A percentile compares a stretch with the other conserved stretches of the same genome.
phyloP scores from a whole-genome alignment of 1,139 yeast species.

The Meyerozyma smithsonii region DNA sequence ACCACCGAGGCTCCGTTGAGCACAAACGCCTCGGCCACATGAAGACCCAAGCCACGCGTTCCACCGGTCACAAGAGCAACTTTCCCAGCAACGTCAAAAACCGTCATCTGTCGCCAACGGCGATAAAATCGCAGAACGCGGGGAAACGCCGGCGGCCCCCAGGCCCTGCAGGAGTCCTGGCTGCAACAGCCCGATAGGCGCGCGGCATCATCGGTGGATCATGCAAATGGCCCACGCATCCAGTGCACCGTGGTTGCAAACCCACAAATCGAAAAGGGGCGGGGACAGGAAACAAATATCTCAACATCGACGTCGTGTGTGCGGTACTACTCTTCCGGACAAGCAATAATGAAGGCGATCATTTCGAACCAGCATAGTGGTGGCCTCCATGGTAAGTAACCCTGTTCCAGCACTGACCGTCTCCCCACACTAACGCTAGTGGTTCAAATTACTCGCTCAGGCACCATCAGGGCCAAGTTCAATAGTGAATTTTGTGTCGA shows the following conservation, averaged over 20 bases:
- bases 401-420: background rate
- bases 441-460: slow-evolving; percentile 4
- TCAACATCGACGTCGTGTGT: background rate
- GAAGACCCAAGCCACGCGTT: slow-evolving; percentile 11
- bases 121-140: slow-evolving; percentile 20
- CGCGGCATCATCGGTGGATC: too few species aligned
- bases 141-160: too few species aligned
- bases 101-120: too few species aligned
- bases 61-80: slow-evolving; percentile 11
- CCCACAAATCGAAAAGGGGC: slow-evolving; percentile 1
- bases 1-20: slow-evolving; percentile 4
- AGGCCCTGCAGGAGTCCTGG: too few species aligned
- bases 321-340: background rate
- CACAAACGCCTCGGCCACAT: slow-evolving; percentile 9
- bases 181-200: too few species aligned
- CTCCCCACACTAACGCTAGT: slow-evolving; percentile 5
- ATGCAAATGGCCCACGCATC: slow-evolving; percentile 12
- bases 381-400: slow-evolving; percentile 6
- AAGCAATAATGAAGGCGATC: slow-evolving; percentile 5
- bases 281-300: background rate
- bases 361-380: slow-evolving; percentile 6
- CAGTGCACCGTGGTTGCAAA: background rate
- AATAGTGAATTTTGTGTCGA: slow-evolving; percentile 5
- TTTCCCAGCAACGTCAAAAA: slow-evolving; percentile 20
- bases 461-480: slow-evolving; percentile 4